These are phyloP conservation scores for Friedmanniomyces endolithicus DNA, from an alignment of 495 filamentous ascomycete species.

Conservation along the genomic window DNA sequence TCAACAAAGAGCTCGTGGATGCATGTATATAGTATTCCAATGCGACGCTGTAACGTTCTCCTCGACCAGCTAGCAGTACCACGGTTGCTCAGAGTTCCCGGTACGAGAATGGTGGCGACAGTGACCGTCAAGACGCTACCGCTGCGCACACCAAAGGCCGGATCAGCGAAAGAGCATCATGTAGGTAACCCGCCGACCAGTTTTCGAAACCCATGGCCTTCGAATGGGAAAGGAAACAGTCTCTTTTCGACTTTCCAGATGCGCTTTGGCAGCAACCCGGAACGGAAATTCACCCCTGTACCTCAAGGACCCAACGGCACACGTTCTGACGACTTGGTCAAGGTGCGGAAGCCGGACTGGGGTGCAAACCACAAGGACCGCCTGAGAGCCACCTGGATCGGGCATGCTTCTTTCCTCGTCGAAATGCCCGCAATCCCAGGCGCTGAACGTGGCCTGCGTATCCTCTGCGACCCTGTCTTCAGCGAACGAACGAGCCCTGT, in stretches of 20 bases:
- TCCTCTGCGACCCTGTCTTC: conserved; percentile 45
- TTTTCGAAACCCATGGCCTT: conserved; percentile 46
- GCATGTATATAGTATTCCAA: neutral
- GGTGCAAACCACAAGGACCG: conserved; percentile 15
- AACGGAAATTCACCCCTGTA: conserved; percentile 30
- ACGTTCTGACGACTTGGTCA: conserved; percentile 25
- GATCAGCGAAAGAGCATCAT: conserved; percentile 14
- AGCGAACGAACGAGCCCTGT: conserved; percentile 38
- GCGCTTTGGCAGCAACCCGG: conserved; percentile 22
- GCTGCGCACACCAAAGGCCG: neutral
- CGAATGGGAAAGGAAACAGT: conserved; percentile 27
- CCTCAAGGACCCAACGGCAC: conserved; percentile 21
- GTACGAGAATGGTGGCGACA: conserved; percentile 3
- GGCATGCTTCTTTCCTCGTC: conserved; percentile 40
- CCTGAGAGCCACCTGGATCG: conserved; percentile 40
- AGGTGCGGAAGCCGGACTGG: conserved; percentile 30
- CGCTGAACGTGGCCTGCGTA: conserved; percentile 27
- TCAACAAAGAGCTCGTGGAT: neutral
- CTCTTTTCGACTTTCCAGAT: conserved; percentile 19
- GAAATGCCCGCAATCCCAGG: conserved; percentile 27
- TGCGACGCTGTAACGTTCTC: neutral
- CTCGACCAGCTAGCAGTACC: neutral
- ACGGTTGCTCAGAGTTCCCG: neutral
- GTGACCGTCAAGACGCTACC: conserved; percentile 6
- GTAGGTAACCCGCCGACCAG: conserved; percentile 26